Base-by-base conservation (phyloP, 495 filamentous ascomycete genomes). In the Pyrenula aspistea region DNA sequence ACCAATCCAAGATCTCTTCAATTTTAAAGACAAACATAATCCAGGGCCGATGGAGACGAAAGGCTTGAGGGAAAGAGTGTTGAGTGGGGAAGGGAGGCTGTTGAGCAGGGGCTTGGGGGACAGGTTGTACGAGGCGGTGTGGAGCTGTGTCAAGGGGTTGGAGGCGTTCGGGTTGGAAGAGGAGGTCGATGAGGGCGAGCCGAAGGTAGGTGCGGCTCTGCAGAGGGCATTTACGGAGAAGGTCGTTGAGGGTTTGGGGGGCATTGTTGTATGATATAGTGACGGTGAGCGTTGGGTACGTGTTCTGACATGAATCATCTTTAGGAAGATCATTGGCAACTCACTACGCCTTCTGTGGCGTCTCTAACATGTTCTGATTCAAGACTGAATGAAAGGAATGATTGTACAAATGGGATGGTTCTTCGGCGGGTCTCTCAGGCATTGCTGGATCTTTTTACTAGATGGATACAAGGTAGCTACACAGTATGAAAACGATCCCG, bases 191-290 rank as follows among this genome's bases (percentile, higher is more conserved):
- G 65, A 68, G 24, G 59, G 3, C 50, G 58, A 55, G 24, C 64
- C 64, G 51, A 56, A 57, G 47, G 61, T 64, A 1, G 68, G 66
- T 22, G 63, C 63, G 24, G 54, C 51, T 51, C 49, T 71, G 59
- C 59, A 59, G 49, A 63, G 57, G 56, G 47, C 12, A 22, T 73
- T 73, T 63, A 71, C 64, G 58, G 64, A 65, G 53, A 59, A 58
- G 15, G 69, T 72, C 1, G 69, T 72, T 22, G 61, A 63, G 62
- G 62, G 61, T 42, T 59, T 72, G 55, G 65, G 60, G 24, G 61
- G 61, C 49, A 64, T 71, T 21, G 31, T 42, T 42, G 31, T 42
- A 8, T 42, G 31, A 42, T n/a, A n/a, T n/a, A n/a, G n/a, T n/a
- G n/a, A n/a, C n/a, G n/a, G n/a, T n/a, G n/a, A n/a, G n/a, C n/a